These are phyloP conservation scores for Galeopsis tetrahit DNA, from an alignment of 257 asterid species.

Conservation along the genomic window DNA sequence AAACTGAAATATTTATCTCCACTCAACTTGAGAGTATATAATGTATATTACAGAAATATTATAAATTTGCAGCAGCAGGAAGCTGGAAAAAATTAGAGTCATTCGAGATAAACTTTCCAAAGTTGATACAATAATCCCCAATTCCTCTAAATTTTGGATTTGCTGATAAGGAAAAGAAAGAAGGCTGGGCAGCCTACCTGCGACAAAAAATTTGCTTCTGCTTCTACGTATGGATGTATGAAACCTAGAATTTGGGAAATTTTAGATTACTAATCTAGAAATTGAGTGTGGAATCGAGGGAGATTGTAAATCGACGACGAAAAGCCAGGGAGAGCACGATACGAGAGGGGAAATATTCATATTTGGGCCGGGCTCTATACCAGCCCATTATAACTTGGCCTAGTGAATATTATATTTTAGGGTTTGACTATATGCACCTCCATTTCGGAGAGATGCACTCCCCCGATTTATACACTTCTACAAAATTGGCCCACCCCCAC, in stretches of 20 bases:
- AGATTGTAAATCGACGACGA: conserved; percentile 28
- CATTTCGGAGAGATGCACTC: too few species aligned
- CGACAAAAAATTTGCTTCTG: conserved; percentile 1
- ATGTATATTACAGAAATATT: neutral
- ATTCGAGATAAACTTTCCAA: conserved; percentile 9
- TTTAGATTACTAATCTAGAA: neutral
- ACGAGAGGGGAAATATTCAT: conserved; percentile 16
- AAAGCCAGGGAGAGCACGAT: conserved; percentile 23
- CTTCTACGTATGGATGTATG: conserved; percentile 14
- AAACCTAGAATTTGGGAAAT: conserved; percentile 30
- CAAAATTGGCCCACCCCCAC: too few species aligned
- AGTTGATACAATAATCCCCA: conserved; percentile 5
- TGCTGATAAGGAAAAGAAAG: neutral
- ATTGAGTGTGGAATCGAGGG: conserved; percentile 23
- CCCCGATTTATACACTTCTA: too few species aligned
- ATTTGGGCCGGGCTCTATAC: conserved; percentile 31
- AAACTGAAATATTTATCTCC: neutral
- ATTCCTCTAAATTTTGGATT: conserved; percentile 20
- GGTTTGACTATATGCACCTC: too few species aligned
- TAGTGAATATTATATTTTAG: too few species aligned
- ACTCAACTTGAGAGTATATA: conserved; percentile 5
- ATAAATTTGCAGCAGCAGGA: neutral
- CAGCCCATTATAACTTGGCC: conserved; percentile 5
- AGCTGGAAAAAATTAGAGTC: neutral
- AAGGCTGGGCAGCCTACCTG: conserved; percentile 28